A percentile compares a stretch with the other conserved stretches of the same genome.
phyloP scores from a whole-genome alignment of 768 basidiomycete species.

The Astraeus odoratus region DNA sequence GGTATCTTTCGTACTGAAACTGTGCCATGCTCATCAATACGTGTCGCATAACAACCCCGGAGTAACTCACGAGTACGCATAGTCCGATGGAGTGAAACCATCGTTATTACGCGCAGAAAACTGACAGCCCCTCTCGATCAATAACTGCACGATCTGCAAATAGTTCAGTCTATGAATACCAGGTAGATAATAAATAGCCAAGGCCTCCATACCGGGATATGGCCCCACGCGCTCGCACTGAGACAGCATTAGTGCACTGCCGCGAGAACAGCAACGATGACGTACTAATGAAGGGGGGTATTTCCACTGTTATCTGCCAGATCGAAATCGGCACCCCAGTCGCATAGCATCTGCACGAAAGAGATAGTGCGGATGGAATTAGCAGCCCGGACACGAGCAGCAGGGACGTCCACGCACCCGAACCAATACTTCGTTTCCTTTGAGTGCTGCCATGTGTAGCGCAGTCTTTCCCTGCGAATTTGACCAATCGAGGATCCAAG shows the following conservation, averaged over 20 bases:
- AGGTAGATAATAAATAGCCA: constrained; percentile 1
- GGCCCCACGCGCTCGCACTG: constrained; percentile 86
- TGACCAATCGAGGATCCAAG: constrained; percentile 87
- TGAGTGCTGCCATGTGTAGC: constrained; percentile 79
- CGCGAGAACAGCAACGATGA: constrained; percentile 7
- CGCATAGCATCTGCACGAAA: constrained; percentile 76
- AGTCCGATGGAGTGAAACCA: constrained; percentile 89
- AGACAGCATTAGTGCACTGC: constrained; percentile 5
- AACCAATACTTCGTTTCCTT: constrained; percentile 86
- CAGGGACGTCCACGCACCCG: constrained; percentile 42
- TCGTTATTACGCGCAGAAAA: constrained; percentile 81
- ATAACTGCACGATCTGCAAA: constrained; percentile 65
- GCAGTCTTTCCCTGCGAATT: constrained; percentile 87
- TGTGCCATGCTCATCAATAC: constrained; percentile 22
- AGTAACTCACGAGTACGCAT: constrained; percentile 54
- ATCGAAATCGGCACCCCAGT: constrained; percentile 85
- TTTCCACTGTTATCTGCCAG: constrained; percentile 89
- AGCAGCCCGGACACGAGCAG: neutral
- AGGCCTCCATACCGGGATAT: constrained; percentile 54
- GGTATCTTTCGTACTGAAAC: constrained; percentile 68
- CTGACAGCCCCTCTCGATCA: constrained; percentile 86
- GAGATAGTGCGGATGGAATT: constrained; percentile 12
- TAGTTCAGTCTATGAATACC: constrained; percentile 8
- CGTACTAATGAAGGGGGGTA: constrained; percentile 89
- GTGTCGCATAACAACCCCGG: constrained; percentile 1